phyloP scores from a whole-genome alignment of 208 protist species.

The Willaertia magna region DNA sequence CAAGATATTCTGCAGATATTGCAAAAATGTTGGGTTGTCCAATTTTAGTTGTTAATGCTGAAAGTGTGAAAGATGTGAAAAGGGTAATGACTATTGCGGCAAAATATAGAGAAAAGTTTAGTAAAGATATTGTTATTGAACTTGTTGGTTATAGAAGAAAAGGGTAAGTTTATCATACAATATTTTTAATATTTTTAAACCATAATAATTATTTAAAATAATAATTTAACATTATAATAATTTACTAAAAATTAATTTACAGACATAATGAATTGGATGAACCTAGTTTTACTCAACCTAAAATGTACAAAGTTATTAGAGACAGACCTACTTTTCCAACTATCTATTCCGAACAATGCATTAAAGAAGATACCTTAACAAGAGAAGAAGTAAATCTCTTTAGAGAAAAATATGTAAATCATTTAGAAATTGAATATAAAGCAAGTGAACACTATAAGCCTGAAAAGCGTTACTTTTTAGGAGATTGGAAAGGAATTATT shows the following conservation, averaged over 20 bases:
- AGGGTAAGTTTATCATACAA: too few species aligned
- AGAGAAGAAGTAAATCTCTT: slow-evolving; percentile 37
- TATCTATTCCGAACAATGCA: slow-evolving; percentile 53
- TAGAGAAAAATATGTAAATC: slow-evolving; percentile 25
- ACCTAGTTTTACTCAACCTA: slow-evolving; percentile 90
- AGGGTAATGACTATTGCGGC: slow-evolving; percentile 71
- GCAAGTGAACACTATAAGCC: slow-evolving; percentile 40
- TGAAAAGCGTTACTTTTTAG: neutral
- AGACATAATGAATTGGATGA: slow-evolving; percentile 96
- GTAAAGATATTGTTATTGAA: slow-evolving; percentile 87
- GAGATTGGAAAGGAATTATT: neutral
- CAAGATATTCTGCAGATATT: slow-evolving; percentile 92
- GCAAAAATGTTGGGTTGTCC: slow-evolving; percentile 80
- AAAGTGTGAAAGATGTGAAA: slow-evolving; percentile 80
- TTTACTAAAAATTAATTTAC: too few species aligned
- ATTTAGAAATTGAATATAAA: slow-evolving; percentile 59
- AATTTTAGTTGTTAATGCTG: slow-evolving; percentile 94
- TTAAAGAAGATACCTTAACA: slow-evolving; percentile 56
- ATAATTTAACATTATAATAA: too few species aligned
- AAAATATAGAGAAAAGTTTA: slow-evolving; percentile 74
- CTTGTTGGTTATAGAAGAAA: slow-evolving; percentile 86
- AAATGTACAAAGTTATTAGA: slow-evolving; percentile 83
- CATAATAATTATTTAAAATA: too few species aligned
- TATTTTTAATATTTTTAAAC: too few species aligned
- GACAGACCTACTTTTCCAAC: slow-evolving; percentile 64